Conservation (phyloP, 139 green algal genomes). For the Diplosphaera chodatii region DNA sequence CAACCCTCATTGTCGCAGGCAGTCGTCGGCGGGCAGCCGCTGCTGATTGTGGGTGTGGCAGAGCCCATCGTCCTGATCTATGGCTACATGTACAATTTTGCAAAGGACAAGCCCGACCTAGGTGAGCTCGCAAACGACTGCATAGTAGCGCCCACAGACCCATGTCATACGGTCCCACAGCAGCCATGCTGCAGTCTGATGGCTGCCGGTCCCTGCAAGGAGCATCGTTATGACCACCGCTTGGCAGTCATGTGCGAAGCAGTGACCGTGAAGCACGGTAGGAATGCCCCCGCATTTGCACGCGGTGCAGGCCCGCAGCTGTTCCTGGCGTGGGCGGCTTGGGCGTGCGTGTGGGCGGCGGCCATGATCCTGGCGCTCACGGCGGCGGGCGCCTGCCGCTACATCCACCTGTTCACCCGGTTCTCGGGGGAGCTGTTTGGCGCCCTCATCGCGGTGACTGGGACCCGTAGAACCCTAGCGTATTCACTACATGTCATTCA, state of each 20-base stretch:
- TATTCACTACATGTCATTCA: no score
- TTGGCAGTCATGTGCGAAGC: no score
- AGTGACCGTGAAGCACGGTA: no score
- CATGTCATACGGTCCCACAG: no score
- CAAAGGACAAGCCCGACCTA: conserved; percentile 13
- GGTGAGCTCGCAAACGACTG: background rate
- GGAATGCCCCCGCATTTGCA: no score
- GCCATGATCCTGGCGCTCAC: conserved; percentile 58
- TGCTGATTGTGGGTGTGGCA: conserved; percentile 89
- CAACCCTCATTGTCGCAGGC: conserved; percentile 40
- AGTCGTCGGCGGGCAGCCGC: conserved; percentile 77
- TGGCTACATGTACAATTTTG: conserved; percentile 65
- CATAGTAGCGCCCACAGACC: no score
- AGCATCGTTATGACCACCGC: no score
- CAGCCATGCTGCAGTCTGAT: no score
- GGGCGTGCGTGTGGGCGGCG: conserved; percentile 68
- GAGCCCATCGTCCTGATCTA: conserved; percentile 86
- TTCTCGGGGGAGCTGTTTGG: conserved; percentile 86
- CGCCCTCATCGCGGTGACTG: conserved; percentile 72
- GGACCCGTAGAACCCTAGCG: no score
- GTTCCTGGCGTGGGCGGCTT: conserved; percentile 68
- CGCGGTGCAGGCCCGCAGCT: conserved; percentile 10
- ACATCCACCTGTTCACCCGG: conserved; percentile 62
- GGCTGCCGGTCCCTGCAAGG: no score
- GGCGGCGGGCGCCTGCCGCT: conserved; percentile 33